Conservation (phyloP, 2,329 filamentous ascomycete species). For the Phaeosphaeria sp. region DNA sequence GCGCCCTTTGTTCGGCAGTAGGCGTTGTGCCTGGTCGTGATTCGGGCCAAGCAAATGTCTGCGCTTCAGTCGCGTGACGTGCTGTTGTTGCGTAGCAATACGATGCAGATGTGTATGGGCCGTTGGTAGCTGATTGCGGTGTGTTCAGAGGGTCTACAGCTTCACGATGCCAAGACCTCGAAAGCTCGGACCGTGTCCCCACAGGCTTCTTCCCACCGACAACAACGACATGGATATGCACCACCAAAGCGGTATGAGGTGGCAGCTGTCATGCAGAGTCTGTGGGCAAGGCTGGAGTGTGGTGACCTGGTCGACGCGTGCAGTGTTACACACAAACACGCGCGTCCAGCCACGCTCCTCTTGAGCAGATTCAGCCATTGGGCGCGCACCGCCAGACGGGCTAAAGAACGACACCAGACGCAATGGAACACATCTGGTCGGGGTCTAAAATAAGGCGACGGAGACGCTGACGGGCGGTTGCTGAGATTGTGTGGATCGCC, state of each 20-base stretch:
- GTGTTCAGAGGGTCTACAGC: not conserved
- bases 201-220: not conserved
- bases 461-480: not conserved
- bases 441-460: not conserved
- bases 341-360: not conserved
- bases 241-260: not conserved
- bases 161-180: constrained; percentile 1
- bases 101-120: not conserved
- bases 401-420: not conserved
- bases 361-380: too few relatives aligned
- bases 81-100: too few relatives aligned
- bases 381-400: not conserved
- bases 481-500: not conserved
- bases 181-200: constrained; percentile 1
- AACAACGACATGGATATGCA: not conserved
- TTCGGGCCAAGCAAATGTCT: not conserved
- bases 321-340: not conserved
- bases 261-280: not conserved
- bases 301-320: not conserved
- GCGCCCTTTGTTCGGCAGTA: constrained; percentile 1
- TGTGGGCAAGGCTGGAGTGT: not conserved
- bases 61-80: not conserved
- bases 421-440: not conserved
- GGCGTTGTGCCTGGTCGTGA: not conserved
- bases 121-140: not conserved